phyloP scores from a whole-genome alignment of 108 stramenopile genomes.

The Nannochloropsis salina region DNA sequence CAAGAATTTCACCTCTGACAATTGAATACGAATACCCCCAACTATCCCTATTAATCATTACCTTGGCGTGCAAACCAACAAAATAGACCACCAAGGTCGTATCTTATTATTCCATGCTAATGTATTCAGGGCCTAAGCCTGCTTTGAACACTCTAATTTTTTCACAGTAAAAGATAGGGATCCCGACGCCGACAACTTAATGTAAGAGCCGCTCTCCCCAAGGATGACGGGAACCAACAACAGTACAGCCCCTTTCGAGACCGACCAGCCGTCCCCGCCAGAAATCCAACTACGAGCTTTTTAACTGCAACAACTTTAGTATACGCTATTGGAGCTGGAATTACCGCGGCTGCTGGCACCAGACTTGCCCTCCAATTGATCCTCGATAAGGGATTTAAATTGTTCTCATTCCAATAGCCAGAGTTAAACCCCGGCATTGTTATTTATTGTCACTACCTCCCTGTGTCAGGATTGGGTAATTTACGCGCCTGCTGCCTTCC shows the following conservation, averaged over 20 bases:
- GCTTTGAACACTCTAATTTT: constrained; percentile 98
- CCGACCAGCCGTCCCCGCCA: constrained; percentile 24
- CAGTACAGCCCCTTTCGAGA: constrained; percentile 2
- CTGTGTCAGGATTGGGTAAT: constrained; percentile 94
- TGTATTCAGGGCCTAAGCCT: constrained; percentile 92
- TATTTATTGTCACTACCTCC: constrained; percentile 96
- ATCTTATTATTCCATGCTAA: constrained; percentile 94
- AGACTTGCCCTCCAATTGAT: constrained; percentile 97
- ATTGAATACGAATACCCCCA: constrained; percentile 96
- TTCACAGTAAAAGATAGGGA: constrained; percentile 91
- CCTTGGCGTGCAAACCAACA: constrained; percentile 92
- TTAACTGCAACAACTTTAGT: constrained; percentile 60
- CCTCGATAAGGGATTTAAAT: constrained; percentile 91
- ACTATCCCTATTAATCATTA: constrained; percentile 97
- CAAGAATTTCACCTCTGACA: constrained; percentile 97
- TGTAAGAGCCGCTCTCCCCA: constrained; percentile 76
- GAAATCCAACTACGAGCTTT: constrained; percentile 56
- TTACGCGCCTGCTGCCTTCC: constrained; percentile 95
- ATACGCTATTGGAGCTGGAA: constrained; percentile 76
- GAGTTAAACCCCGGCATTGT: constrained; percentile 88
- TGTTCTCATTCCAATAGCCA: constrained; percentile 94
- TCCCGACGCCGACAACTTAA: constrained; percentile 79
- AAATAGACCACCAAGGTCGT: constrained; percentile 89
- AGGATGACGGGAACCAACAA: constrained; percentile 55
- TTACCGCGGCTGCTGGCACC: constrained; percentile 74